Percentiles rank a stretch among this genome's conserved stretches.
Conservation (phyloP, 2,329 filamentous ascomycete species). For the Dactylellina sp. region DNA sequence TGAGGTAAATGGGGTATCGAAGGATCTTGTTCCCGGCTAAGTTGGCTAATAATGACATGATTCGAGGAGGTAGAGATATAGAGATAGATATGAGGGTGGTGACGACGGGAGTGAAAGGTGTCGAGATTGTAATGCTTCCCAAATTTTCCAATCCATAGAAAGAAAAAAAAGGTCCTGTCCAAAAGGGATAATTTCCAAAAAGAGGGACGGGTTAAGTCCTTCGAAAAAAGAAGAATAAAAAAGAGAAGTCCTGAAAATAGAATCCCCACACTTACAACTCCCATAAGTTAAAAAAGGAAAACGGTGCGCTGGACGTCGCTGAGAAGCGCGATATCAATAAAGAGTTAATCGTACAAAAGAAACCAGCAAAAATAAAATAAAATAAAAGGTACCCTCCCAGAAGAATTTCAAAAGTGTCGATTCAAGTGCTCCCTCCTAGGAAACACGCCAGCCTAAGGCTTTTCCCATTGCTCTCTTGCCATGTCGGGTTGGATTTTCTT, state of each 20-base stretch:
- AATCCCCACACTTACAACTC: constrained; percentile 36
- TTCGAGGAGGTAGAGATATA: constrained; percentile 2
- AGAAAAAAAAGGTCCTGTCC: constrained; percentile 18
- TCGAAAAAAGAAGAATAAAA: constrained; percentile 20
- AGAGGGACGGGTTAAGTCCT: constrained; percentile 16
- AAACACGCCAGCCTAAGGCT: constrained; percentile 1
- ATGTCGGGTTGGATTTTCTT: background rate
- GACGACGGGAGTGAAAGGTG: background rate
- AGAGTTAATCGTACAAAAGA: constrained; percentile 26
- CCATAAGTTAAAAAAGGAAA: constrained; percentile 19
- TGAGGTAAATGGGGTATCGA: constrained; percentile 31
- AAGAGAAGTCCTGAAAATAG: constrained; percentile 17
- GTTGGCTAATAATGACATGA: constrained; percentile 56
- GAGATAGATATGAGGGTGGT: background rate
- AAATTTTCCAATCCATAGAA: constrained; percentile 6
- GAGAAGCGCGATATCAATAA: constrained; percentile 8
- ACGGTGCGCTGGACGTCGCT: constrained; percentile 24
- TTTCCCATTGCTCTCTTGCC: background rate
- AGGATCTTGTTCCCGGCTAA: constrained; percentile 28
- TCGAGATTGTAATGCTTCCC: constrained; percentile 1
- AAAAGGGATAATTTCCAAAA: constrained; percentile 1
- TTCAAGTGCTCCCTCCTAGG: background rate
- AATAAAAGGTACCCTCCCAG: constrained; percentile 7
- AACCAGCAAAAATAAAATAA: background rate
- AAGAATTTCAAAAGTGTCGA: background rate